A percentile compares a stretch with the other conserved stretches of the same genome.
Conservation (phyloP, 768 basidiomycete genomes). For the Collybiopsis luxurians region DNA sequence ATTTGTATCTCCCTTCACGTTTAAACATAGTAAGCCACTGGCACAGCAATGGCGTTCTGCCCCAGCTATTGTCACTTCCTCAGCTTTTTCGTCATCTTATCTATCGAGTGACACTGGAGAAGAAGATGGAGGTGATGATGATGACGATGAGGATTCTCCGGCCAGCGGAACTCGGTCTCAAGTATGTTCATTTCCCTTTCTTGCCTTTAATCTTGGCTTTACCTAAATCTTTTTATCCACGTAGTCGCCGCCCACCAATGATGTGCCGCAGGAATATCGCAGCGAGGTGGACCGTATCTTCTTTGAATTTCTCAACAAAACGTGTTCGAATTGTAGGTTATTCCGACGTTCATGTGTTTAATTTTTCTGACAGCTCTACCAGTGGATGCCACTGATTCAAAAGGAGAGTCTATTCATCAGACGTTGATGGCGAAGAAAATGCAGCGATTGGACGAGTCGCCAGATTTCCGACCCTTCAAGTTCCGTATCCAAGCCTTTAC, state of each 20-base stretch:
- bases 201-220: background rate
- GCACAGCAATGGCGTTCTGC: background rate
- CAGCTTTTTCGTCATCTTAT: background rate
- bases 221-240: background rate
- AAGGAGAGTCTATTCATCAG: conserved; percentile 97
- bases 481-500: conserved; percentile 99
- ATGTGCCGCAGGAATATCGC: conserved; percentile 79
- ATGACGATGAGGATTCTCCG: conserved; percentile 7
- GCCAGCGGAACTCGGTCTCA: background rate
- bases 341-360: conserved; percentile 8
- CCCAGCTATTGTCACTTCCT: background rate
- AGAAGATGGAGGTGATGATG: conserved; percentile 51
- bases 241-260: conserved; percentile 28
- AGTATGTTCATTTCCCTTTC: background rate
- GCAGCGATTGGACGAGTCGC: conserved; percentile 94
- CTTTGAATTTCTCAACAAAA: conserved; percentile 80
- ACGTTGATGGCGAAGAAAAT: conserved; percentile 99
- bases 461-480: conserved; percentile 97
- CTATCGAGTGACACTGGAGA: too few species aligned
- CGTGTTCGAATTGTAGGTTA: conserved; percentile 87
- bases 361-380: background rate
- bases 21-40: conserved; percentile 29
- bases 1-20: conserved; percentile 36
- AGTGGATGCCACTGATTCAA: conserved; percentile 93
- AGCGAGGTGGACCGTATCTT: conserved; percentile 87